Evolutionary conservation across 805 yeast genomes (phyloP).

Genomic region (Kodamaea nitidulidarum): DNA sequence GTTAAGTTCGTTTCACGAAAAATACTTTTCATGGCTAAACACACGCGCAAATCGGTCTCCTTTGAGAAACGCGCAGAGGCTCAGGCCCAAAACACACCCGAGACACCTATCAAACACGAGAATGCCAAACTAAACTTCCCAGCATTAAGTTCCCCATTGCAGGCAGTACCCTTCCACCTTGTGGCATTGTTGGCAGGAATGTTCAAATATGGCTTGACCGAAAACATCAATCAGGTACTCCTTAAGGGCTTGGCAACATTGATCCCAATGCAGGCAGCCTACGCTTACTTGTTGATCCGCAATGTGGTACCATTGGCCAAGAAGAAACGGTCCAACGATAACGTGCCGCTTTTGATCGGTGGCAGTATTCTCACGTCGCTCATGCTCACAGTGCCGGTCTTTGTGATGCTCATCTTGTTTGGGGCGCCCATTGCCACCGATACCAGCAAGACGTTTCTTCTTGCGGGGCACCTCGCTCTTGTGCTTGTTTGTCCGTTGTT

Average conservation of each 20-base stretch:
- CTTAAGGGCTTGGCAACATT: constrained; percentile 24
- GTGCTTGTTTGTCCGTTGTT: constrained; percentile 64
- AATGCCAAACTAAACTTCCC: constrained; percentile 12
- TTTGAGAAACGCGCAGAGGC: constrained; percentile 14
- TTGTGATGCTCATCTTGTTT: constrained; percentile 48
- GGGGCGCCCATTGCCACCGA: constrained; percentile 75
- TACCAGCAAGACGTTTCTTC: constrained; percentile 45
- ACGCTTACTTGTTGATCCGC: constrained; percentile 13
- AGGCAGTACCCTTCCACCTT: constrained; percentile 29
- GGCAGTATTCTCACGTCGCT: constrained; percentile 30
- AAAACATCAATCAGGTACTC: constrained; percentile 20
- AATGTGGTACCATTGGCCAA: background rate
- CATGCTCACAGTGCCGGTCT: constrained; percentile 36
- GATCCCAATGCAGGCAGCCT: constrained; percentile 20
- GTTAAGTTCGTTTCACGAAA: too few species aligned
- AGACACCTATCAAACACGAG: background rate
- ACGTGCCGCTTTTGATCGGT: constrained; percentile 11
- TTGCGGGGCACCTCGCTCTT: constrained; percentile 59
- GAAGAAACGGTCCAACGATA: constrained; percentile 6
- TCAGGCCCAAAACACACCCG: background rate
- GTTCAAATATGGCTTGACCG: constrained; percentile 29
- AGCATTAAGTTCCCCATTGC: constrained; percentile 11
- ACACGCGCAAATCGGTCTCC: constrained; percentile 19
- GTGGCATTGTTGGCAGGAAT: constrained; percentile 23
- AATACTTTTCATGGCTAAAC: constrained; percentile 5